Percentiles rank a stretch among this genome's conserved stretches.
Evolutionary conservation across 1,284 basidiomycete species (phyloP).

Genomic region (Tausonia pullulans): DNA sequence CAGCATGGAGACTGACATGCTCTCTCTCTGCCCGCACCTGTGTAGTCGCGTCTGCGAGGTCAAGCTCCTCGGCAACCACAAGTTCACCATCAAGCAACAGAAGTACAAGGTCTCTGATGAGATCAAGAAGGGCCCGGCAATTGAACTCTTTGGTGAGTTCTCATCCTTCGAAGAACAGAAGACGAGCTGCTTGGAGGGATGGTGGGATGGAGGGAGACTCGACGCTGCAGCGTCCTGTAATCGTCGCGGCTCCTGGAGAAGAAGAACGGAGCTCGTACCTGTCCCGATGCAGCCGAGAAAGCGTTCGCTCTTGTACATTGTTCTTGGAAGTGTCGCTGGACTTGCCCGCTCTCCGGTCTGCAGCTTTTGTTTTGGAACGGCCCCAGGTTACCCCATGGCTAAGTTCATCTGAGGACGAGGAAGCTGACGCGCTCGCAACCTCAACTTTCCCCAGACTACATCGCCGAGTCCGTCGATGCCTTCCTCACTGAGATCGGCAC

Average conservation of each 20-base stretch:
- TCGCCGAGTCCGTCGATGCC: constrained; percentile 87
- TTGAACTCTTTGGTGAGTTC: constrained; percentile 62
- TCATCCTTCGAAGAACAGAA: not conserved
- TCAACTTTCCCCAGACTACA: constrained; percentile 57
- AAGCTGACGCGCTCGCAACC: constrained; percentile 1
- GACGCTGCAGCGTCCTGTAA: too few species aligned
- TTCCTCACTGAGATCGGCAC: constrained; percentile 66
- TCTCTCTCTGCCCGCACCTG: not conserved
- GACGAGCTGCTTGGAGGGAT: constrained; percentile 9
- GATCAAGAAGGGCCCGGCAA: constrained; percentile 78
- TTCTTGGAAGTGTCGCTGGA: too few species aligned
- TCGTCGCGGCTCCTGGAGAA: not conserved
- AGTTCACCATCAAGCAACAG: constrained; percentile 78
- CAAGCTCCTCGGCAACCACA: constrained; percentile 72
- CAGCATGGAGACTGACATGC: not conserved
- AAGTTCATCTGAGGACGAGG: too few species aligned
- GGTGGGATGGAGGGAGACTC: not conserved
- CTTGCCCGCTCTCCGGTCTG: not conserved
- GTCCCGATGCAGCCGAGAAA: not conserved
- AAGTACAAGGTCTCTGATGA: constrained; percentile 87
- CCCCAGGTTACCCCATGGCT: too few species aligned
- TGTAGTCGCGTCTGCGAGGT: constrained; percentile 85
- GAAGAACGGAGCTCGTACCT: too few species aligned
- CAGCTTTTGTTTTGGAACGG: not conserved
- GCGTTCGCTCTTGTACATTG: too few species aligned